These are phyloP conservation scores for Aspergillus pseudoterreus DNA, from an alignment of 2,329 filamentous ascomycete genomes.

Conservation along the genomic window DNA sequence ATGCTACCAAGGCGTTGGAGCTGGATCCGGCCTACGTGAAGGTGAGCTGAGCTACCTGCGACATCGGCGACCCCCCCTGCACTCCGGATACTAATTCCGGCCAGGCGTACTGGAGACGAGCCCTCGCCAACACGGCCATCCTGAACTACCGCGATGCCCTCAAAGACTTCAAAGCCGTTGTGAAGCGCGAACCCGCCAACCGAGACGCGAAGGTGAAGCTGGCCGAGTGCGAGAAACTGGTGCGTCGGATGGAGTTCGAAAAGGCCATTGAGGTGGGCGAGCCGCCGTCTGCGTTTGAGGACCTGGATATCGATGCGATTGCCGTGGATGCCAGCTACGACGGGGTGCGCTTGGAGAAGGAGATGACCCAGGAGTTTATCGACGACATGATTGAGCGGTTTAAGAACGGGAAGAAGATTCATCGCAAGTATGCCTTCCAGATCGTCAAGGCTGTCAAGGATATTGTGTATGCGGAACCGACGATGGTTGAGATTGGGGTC, in stretches of 20 bases:
- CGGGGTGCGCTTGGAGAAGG: constrained; percentile 67
- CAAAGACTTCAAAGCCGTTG: constrained; percentile 86
- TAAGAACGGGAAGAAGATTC: constrained; percentile 91
- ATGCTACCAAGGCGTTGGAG: constrained; percentile 88
- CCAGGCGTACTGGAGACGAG: constrained; percentile 90
- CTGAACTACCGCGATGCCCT: constrained; percentile 83
- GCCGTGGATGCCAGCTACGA: constrained; percentile 80
- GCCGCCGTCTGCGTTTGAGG: constrained; percentile 86
- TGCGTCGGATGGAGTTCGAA: constrained; percentile 87
- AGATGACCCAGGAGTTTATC: constrained; percentile 96
- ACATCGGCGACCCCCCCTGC: too few relatives aligned
- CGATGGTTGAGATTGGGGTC: constrained; percentile 92
- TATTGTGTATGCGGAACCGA: constrained; percentile 85
- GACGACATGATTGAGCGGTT: constrained; percentile 96
- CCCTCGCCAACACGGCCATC: constrained; percentile 86
- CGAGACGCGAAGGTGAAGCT: constrained; percentile 88
- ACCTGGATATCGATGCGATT: constrained; percentile 83
- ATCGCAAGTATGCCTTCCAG: constrained; percentile 95
- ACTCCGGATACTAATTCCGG: constrained; percentile 3
- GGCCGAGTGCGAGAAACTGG: constrained; percentile 89
- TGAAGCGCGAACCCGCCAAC: constrained; percentile 80
- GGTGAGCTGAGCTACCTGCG: constrained; percentile 47
- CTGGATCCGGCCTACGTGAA: constrained; percentile 85
- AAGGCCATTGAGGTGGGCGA: constrained; percentile 92
- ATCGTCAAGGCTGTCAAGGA: constrained; percentile 89